Base-by-base conservation (phyloP, 768 basidiomycete genomes). In the Mrakia hoshinonis region DNA sequence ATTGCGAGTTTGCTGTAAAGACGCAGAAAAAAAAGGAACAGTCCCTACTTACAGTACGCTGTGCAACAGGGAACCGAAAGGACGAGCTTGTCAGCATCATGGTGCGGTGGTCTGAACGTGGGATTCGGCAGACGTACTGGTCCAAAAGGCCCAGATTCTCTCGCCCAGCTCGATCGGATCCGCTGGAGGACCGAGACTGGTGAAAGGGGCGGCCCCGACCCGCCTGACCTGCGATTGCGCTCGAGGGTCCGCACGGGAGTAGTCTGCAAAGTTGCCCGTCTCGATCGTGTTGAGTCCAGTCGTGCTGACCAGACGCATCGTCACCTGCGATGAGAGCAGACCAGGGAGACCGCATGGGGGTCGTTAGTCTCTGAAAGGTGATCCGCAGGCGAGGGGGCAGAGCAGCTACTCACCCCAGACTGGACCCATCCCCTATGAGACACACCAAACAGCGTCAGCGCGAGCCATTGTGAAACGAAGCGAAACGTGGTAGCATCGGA, bases 351-450 rank as follows among this genome's bases (percentile, higher is more conserved):
- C n/a, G n/a, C n/a, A n/a, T n/a, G n/a, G n/a, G n/a, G n/a, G n/a
- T n/a, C n/a, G n/a, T n/a, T n/a, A n/a, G n/a, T n/a, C n/a, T n/a
- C n/a, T n/a, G 22, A 22, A 15, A 22, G 12, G 34, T 6, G 34
- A 39, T 34, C 31, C 20, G 36, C 20, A 34, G 36, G 10, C 55
- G 24, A 36, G 20, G 22, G 1, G 2, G 34, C 20, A 15, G 36
- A 20, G 20, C 6, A 3, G 36, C 31, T 6, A 38, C 58, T 31
- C 2, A 61, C 58, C 1, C 58, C 58, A 3, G 18, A 36, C n/a
- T 61, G 58, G n/a, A 61, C 34, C 58, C 58, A 61, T 15, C 58
- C 58, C 36, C 58, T 61, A n/a, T 22, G 58, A 18, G 36, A 31
- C 18, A 39, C 31, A n/a, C 5, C 18, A 5, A 10, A 22, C 12